Evolutionary conservation across 768 basidiomycete genomes (phyloP).

Genomic region (Mrakia gelida): DNA sequence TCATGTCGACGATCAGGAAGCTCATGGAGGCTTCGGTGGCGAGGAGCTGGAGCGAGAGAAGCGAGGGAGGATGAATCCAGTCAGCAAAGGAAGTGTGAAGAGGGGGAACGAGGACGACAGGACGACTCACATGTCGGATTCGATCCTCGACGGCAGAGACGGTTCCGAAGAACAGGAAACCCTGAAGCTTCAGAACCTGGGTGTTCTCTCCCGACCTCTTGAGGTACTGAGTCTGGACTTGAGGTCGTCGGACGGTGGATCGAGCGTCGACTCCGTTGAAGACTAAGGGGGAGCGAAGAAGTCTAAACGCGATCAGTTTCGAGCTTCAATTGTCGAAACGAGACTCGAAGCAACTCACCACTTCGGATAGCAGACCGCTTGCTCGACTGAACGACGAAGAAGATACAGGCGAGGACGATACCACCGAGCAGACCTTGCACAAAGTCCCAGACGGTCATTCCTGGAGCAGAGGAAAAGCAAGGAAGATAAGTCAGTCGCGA

Average conservation of each 20-base stretch:
- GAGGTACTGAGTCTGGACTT: constrained; percentile 61
- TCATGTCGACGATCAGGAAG: constrained; percentile 56
- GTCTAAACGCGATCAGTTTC: neutral
- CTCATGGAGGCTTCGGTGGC: constrained; percentile 70
- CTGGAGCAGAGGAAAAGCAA: constrained; percentile 38
- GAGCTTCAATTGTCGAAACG: neutral
- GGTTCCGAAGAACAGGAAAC: constrained; percentile 59
- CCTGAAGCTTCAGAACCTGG: constrained; percentile 79
- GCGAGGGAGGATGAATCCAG: constrained; percentile 27
- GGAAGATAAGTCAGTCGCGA: neutral
- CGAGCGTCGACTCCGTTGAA: constrained; percentile 71
- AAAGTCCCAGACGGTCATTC: constrained; percentile 63
- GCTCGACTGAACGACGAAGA: constrained; percentile 96
- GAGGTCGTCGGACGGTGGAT: constrained; percentile 86
- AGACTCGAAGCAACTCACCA: neutral
- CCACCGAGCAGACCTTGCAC: constrained; percentile 90
- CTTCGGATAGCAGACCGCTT: constrained; percentile 77
- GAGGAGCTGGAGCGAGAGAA: constrained; percentile 65
- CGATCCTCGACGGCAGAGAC: constrained; percentile 84
- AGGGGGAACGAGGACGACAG: neutral
- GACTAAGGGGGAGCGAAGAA: neutral
- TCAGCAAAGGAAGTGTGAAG: neutral
- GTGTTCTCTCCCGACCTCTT: constrained; percentile 91
- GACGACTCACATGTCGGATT: constrained; percentile 53
- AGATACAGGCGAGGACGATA: constrained; percentile 87